A percentile compares a stretch with the other conserved stretches of the same genome.
Conservation (phyloP, 2,329 filamentous ascomycete species). For the Phoma sp. region DNA sequence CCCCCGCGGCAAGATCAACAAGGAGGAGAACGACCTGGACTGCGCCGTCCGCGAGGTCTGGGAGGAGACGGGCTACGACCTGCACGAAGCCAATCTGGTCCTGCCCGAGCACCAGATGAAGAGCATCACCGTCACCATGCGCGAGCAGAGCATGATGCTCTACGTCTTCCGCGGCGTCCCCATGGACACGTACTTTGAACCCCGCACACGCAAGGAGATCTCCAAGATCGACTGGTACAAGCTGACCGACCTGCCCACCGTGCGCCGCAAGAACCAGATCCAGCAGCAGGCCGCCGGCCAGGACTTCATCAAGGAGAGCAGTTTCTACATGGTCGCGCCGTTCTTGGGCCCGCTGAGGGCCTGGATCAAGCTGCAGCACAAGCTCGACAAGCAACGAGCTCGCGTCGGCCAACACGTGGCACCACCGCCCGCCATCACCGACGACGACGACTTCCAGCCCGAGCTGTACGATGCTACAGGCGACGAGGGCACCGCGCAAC, state of each 20-base stretch:
- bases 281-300: constrained; percentile 62
- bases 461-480: constrained; percentile 38
- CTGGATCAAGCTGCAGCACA: constrained; percentile 88
- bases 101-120: constrained; percentile 73
- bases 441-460: constrained; percentile 39
- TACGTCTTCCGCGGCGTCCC: constrained; percentile 92
- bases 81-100: constrained; percentile 77
- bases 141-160: constrained; percentile 89
- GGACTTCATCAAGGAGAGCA: constrained; percentile 72
- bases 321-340: constrained; percentile 97
- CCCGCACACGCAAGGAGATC: constrained; percentile 94
- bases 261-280: constrained; percentile 70
- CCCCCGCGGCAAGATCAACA: constrained; percentile 96
- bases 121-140: constrained; percentile 86
- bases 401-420: constrained; percentile 26
- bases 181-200: constrained; percentile 85
- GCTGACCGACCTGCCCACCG: constrained; percentile 83
- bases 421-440: constrained; percentile 33
- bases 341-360: constrained; percentile 86
- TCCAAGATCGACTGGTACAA: constrained; percentile 97
- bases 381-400: constrained; percentile 65
- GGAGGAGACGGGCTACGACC: constrained; percentile 92
- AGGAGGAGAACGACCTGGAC: constrained; percentile 90
- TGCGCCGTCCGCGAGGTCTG: constrained; percentile 94
- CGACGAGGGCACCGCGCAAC: constrained; percentile 23